Conservation (phyloP, 345 rosid genomes). For the Cardamine resedifolia region DNA sequence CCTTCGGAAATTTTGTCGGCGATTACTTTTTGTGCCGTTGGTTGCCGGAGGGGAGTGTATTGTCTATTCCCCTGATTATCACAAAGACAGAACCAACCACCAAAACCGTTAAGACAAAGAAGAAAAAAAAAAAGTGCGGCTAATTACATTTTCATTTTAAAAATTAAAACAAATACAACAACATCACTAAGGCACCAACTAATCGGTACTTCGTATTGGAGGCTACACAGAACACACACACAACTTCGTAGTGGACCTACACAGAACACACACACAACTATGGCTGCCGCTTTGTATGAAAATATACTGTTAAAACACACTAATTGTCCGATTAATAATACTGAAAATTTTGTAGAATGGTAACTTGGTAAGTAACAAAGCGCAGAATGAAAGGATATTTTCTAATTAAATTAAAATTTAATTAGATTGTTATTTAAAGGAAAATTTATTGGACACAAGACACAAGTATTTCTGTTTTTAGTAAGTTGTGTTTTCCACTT, state of each 20-base stretch:
- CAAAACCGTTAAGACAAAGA: not conserved
- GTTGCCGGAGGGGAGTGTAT: constrained; percentile 72
- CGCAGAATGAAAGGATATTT: too few species aligned
- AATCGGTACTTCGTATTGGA: not conserved
- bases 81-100: not conserved
- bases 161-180: not conserved
- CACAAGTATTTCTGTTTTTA: too few species aligned
- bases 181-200: not conserved
- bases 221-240: too few species aligned
- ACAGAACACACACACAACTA: too few species aligned
- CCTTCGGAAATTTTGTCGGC: constrained; percentile 66
- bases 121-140: not conserved
- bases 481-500: too few species aligned
- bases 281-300: not conserved
- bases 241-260: too few species aligned
- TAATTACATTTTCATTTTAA: too few species aligned
- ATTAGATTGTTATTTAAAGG: too few species aligned
- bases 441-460: too few species aligned
- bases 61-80: constrained; percentile 68
- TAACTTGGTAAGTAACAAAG: too few species aligned
- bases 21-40: constrained; percentile 80
- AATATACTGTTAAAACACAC: not conserved
- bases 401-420: too few species aligned
- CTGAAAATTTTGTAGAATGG: not conserved
- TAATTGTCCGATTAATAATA: not conserved